Base-by-base conservation (phyloP, 2,329 filamentous ascomycete genomes). In the Biscogniauxia sp. region DNA sequence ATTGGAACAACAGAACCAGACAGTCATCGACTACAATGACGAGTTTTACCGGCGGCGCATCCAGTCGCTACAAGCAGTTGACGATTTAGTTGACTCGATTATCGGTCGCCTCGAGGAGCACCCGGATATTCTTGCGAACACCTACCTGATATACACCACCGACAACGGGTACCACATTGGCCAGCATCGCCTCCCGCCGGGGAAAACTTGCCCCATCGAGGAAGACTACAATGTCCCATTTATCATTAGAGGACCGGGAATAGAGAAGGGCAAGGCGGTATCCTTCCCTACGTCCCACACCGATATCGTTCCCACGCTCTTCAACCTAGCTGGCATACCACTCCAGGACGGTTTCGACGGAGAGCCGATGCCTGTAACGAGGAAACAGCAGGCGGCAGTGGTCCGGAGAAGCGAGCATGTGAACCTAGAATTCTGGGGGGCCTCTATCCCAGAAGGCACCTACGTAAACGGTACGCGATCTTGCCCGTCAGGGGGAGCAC, bases 81-180 rank as follows among this genome's bases (percentile, higher is more conserved):
- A 85, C 62, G 83, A 85, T 63, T 74, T 85, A 51, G 77, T 86
- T 6, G 79, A 80, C n/a, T 66, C 68, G 0, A 64, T 84, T 1
- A 65, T 84, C 7, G 61, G 67, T 2, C 74, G 74, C 0, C 72
- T 85, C 1, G 74, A 79, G 15, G 59, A 73, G 4, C 7, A 32
- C 25, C 73, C 74, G 15, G 75, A 69, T 3, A 53, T 68, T 3
- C 60, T 71, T 37, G 85, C 84, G 58, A 83, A 86, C 19, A 80
- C 82, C 0, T 85, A 83, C 62, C 75, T 86, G 25, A 78, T 86
- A 53, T 86, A 82, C 71, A 83, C 81, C 4, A 76, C 78, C 0
- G 83, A 85, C 70, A 86, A 86, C 63, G 83, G 83, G 1, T 85
- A 79, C 68, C 83, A 86, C 64, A 80, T 86, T 54, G 78, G 81